Conservation (phyloP, 129 eudicot species). For the Artemisia annua region DNA sequence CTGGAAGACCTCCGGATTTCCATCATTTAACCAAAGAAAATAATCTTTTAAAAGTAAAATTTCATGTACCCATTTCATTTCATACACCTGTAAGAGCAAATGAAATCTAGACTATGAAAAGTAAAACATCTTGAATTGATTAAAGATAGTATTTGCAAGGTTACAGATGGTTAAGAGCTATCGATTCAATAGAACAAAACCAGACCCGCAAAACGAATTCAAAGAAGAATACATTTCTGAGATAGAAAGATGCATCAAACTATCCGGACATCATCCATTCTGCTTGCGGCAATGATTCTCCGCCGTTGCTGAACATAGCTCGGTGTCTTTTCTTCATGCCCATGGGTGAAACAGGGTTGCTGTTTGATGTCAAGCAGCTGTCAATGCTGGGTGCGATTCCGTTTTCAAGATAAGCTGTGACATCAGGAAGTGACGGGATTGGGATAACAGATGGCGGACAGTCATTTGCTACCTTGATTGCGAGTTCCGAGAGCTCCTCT, state of each 20-base stretch:
- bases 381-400: slow-evolving; percentile 42
- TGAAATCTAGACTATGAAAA: background rate
- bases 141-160: slow-evolving; percentile 11
- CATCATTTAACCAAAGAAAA: no score
- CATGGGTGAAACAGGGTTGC: slow-evolving; percentile 55
- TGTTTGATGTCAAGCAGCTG: slow-evolving; percentile 57
- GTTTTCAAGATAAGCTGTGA: slow-evolving; percentile 39
- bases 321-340: slow-evolving; percentile 62
- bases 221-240: slow-evolving; percentile 17
- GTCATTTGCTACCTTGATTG: slow-evolving; percentile 70
- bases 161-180: slow-evolving; percentile 31
- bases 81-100: background rate
- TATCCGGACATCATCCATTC: slow-evolving; percentile 66
- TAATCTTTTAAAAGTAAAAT: background rate
- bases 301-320: slow-evolving; percentile 41
- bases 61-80: slow-evolving; percentile 3
- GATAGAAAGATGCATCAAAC: slow-evolving; percentile 2
- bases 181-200: slow-evolving; percentile 14
- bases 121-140: slow-evolving; percentile 19
- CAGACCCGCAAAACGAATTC: background rate
- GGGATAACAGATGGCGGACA: slow-evolving; percentile 39
- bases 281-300: slow-evolving; percentile 18
- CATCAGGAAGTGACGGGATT: slow-evolving; percentile 44
- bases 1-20: no score
- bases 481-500: slow-evolving; percentile 67